These are phyloP conservation scores for Monoraphidium neglectum DNA, from an alignment of 139 green algal genomes.

Conservation along the genomic window DNA sequence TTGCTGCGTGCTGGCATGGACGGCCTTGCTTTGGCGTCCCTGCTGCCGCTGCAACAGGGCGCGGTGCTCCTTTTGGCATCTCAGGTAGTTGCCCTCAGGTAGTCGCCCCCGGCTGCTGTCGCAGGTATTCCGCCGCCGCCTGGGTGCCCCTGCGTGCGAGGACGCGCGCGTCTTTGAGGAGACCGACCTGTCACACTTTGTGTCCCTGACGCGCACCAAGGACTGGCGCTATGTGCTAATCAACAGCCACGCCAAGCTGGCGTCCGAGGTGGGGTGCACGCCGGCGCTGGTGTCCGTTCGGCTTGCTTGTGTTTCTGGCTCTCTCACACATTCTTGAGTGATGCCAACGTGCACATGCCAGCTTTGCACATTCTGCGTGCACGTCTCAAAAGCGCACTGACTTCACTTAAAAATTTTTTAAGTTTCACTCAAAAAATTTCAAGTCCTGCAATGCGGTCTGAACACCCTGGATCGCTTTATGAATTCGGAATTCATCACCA, in stretches of 20 bases:
- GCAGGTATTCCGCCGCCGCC: background rate
- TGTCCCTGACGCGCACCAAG: conserved; percentile 63
- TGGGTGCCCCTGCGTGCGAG: background rate
- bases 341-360: too few relatives aligned
- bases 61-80: too few relatives aligned
- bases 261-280: conserved; percentile 49
- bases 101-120: background rate
- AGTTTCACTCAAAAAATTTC: too few relatives aligned
- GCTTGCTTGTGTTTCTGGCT: background rate
- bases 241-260: conserved; percentile 63
- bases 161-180: conserved; percentile 48
- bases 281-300: background rate
- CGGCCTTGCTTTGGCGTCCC: background rate
- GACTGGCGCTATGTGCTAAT: conserved; percentile 59
- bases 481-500: too few relatives aligned
- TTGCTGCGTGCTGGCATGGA: background rate
- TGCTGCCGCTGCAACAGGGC: background rate
- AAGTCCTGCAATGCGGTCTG: too few relatives aligned
- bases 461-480: too few relatives aligned
- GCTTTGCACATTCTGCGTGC: background rate
- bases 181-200: conserved; percentile 49
- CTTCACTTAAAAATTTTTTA: background rate
- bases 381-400: background rate
- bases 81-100: background rate
- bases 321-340: too few relatives aligned